phyloP scores from a whole-genome alignment of 2,329 filamentous ascomycete genomes.

The Onygenales sp. region DNA sequence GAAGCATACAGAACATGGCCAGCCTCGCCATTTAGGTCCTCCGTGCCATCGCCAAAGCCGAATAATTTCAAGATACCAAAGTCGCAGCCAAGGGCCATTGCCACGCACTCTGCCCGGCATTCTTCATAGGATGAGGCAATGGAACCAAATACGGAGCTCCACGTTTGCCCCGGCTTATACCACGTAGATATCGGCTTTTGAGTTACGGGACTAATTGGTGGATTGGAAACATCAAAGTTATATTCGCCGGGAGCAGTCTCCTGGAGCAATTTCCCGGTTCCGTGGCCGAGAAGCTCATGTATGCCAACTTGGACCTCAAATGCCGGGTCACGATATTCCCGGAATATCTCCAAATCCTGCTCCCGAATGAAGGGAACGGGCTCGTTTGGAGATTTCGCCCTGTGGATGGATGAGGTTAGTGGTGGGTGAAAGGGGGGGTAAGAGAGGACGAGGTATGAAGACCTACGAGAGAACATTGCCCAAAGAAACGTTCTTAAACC shows the following conservation, averaged over 20 bases:
- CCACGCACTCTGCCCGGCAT: constrained; percentile 87
- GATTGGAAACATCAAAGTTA: constrained; percentile 80
- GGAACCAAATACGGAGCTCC: constrained; percentile 83
- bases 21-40: constrained; percentile 64
- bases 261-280: constrained; percentile 86
- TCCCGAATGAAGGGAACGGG: constrained; percentile 82
- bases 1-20: constrained; percentile 80
- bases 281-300: constrained; percentile 81
- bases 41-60: constrained; percentile 70
- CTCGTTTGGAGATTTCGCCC: constrained; percentile 85
- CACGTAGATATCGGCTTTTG: constrained; percentile 69
- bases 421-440: background rate
- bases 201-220: constrained; percentile 70
- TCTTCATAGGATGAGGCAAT: constrained; percentile 88
- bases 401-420: constrained; percentile 19
- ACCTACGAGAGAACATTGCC: constrained; percentile 63
- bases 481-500: constrained; percentile 67
- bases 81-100: constrained; percentile 83
- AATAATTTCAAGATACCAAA: constrained; percentile 85
- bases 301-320: constrained; percentile 93
- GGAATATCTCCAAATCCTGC: constrained; percentile 66
- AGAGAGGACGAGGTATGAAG: background rate
- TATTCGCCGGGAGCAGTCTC: constrained; percentile 72
- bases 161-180: constrained; percentile 94
- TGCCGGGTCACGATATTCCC: constrained; percentile 72